Evolutionary conservation across 768 basidiomycete species (phyloP), one percentile per base, ranked within the genome.

Genomic region (Clathrus columnatus): DNA sequence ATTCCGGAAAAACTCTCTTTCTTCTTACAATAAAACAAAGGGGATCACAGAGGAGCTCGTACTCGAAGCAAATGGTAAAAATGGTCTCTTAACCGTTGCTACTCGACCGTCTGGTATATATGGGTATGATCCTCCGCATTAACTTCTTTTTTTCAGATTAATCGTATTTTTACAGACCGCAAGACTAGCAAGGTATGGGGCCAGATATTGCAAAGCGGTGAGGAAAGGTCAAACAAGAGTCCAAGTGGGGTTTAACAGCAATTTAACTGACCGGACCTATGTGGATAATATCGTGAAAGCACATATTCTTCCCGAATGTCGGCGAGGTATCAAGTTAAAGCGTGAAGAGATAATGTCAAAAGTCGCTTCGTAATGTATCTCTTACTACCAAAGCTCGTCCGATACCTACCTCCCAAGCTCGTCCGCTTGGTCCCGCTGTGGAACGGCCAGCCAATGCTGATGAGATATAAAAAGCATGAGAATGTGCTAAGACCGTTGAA

Each of bases 181-280:
- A 95, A 5, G 96, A 98, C 64, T 81, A 90, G 8, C 93, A 96
- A 68, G 76, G 81, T 60, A 82, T 94, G 70, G 70, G 77, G 1
- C 90, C 36, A n/a, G 36, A 88, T n/a, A 72, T 95, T 30, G 83
- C 82, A 72, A 84, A 56, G 92, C 85, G 3, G 86, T 90, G 68
- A 76, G 86, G 63, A 78, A 82, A 44, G 81, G 83, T 17, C 87
- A 96, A 68, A 92, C 91, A 0, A 84, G 89, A 61, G 88, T 91
- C 75, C 94, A 97, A 69, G 83, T 99, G 60, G 96, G 96, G 32
- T 76, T 87, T 71, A 96, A 97, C 70, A 83, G 79, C 60, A 98
- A 98, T 67, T 70, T 98, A 3, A 92, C 90, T 64, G 96, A 98
- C 69, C 93, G 87, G 82, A 96, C 94, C 5, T 97, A 97, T 65